phyloP scores from a whole-genome alignment of 805 yeast genomes.

The Ogataea philodendri region DNA sequence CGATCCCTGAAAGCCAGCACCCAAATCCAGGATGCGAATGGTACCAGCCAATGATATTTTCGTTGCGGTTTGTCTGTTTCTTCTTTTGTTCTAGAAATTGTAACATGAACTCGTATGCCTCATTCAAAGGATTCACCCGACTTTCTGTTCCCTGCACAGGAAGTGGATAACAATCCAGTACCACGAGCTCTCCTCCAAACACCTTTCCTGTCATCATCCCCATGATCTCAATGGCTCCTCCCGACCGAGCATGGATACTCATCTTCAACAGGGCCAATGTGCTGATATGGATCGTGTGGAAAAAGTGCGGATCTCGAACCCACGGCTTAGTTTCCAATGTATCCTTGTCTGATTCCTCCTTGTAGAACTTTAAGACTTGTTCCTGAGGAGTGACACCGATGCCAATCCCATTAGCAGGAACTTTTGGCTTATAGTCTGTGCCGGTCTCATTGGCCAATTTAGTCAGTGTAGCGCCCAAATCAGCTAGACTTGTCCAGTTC shows the following conservation, averaged over 20 bases:
- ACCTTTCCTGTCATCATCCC: constrained; percentile 89
- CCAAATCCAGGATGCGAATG: constrained; percentile 97
- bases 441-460: constrained; percentile 5
- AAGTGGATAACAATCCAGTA: constrained; percentile 78
- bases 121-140: constrained; percentile 89
- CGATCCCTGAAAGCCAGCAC: constrained; percentile 93
- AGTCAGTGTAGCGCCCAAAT: constrained; percentile 4
- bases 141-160: constrained; percentile 98
- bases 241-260: constrained; percentile 75
- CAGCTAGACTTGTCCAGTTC: constrained; percentile 4
- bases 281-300: constrained; percentile 61
- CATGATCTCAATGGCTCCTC: constrained; percentile 90
- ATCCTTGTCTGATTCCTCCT: constrained; percentile 15
- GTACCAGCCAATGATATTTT: constrained; percentile 93
- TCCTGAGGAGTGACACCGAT: constrained; percentile 12
- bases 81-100: constrained; percentile 62
- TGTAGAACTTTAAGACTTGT: constrained; percentile 14
- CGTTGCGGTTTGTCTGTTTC: constrained; percentile 44
- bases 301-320: constrained; percentile 57
- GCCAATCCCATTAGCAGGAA: constrained; percentile 2
- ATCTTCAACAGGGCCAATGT: constrained; percentile 72
- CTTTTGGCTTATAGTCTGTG: neutral
- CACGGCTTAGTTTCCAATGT: constrained; percentile 44
- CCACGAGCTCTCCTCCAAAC: constrained; percentile 52
- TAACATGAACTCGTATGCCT: constrained; percentile 94